A percentile compares a stretch with the other conserved stretches of the same genome.
Evolutionary conservation across 2,329 filamentous ascomycete species (phyloP).

Genomic region (Leptoxyphium fumago): DNA sequence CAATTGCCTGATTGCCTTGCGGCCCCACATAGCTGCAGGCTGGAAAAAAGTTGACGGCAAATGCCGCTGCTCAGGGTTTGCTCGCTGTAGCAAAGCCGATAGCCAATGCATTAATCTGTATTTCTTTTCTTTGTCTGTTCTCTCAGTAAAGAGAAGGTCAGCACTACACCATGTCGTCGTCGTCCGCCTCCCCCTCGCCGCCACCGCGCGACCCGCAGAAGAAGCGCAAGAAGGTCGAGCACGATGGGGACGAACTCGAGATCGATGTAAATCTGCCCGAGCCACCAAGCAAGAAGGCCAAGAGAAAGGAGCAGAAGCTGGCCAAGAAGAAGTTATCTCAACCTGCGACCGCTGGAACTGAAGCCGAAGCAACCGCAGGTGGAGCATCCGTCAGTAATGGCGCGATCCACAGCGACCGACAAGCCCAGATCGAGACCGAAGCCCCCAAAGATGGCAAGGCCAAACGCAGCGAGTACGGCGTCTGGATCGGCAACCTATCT

Average conservation of each 20-base stretch:
- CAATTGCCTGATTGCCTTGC: too few species aligned
- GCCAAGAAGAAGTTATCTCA: constrained; percentile 25
- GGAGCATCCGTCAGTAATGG: constrained; percentile 6
- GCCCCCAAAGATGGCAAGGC: constrained; percentile 7
- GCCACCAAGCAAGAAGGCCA: constrained; percentile 85
- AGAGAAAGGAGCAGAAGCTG: constrained; percentile 77
- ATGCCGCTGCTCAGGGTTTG: too few species aligned
- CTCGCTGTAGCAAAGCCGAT: too few species aligned
- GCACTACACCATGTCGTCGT: neutral
- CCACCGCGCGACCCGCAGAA: neutral
- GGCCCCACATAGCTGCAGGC: too few species aligned
- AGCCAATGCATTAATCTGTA: too few species aligned
- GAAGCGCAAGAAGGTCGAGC: neutral
- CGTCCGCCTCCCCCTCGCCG: neutral
- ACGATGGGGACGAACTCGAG: constrained; percentile 55
- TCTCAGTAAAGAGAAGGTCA: too few species aligned
- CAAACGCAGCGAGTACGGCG: constrained; percentile 61
- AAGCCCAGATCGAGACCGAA: constrained; percentile 2
- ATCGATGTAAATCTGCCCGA: constrained; percentile 83
- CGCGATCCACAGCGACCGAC: neutral
- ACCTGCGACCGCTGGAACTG: constrained; percentile 4
- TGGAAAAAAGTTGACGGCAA: too few species aligned
- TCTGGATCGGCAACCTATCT: constrained; percentile 95
- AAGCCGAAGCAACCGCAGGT: constrained; percentile 1
- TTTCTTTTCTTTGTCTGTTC: too few species aligned